Base-by-base conservation (phyloP, 352 stramenopile species). In the Sclerospora graminicola region DNA sequence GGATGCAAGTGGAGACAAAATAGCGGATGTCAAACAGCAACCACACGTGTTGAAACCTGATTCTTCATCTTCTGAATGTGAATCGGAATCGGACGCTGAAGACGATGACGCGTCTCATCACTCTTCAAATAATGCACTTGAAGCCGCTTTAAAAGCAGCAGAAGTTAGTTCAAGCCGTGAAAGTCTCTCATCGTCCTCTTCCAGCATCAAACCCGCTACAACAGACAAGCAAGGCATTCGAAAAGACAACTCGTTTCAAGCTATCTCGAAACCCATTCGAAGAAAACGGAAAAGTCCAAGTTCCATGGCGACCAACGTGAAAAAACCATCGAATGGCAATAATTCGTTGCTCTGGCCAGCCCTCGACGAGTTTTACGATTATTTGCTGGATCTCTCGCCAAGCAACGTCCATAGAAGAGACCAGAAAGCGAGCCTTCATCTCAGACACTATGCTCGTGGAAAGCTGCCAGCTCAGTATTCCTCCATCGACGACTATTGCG, bases 361-460 rank as follows among this genome's bases (percentile, higher is more conserved):
- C 5, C 48, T 91, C 8, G 70, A 89, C 30, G 69, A 84, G 0
- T 87, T 89, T 24, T 86, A 86, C 48, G 67, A 80, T 30, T 83
- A 84, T 37, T 37, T 91, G 9, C 39, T 91, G n/a, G 57, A 77
- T 19, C 33, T 89, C 10, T 75, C 69, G 10, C 73, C 76, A 14
- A 63, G 41, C 5, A 64, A 66, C 16, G 53, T 77, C 34, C 60
- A 56, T 33, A 41, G 43, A n/a, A 66, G 42, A 11, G 65, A 48
- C 5, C 57, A 64, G 9, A 54, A 51, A 4, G 60, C 63, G 14
- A 51, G 31, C 19, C 14, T 16, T 1, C 41, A 50, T 31, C 51
- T 86, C 3, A 32, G 51, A 8, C 57, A 52, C 7, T 75, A 73
- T 42, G 36, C 29, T 24, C 46, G 48, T 21, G 36, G 36, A 8